Base-by-base conservation (phyloP, 345 rosid species). In the Boechera divaricarpa region DNA sequence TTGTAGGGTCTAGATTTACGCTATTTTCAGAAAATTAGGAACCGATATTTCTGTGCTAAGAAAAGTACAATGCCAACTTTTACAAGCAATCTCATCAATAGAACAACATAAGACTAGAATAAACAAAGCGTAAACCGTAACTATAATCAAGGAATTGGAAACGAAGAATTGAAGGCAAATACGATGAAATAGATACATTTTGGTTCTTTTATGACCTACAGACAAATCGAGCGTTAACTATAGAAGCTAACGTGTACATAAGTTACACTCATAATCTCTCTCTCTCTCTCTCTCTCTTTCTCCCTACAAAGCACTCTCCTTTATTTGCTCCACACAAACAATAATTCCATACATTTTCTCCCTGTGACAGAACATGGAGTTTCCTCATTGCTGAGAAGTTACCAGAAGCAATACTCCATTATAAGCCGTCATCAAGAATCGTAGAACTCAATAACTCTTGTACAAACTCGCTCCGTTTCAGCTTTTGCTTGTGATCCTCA, bases 401-500 rank as follows among this genome's bases (percentile, higher is more conserved):
- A 56, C 52, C 53, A 7, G 10, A 56, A 48, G 6, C n/a, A 7
- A 36, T 39, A 62, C 70, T 54, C 76, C 80, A 82, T 88, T 77
- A 90, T 70, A 77, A 88, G 59, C 76, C 68, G 9, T 87, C 86
- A 29, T 85, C 90, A 52, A 86, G 77, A 81, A 89, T 62, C 15
- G 89, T 83, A 74, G 98, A 90, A 72, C 84, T 70, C 74, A 94
- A 70, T 49, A 91, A 81, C 77, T 87, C 91, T 75, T 81, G 81
- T 24, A 85, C 88, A 68, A 92, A 94, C 80, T 87, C 86, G 11
- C 88, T 85, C 61, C 87, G 85, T 72, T 83, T 90, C 26, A 83
- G 75, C 86, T 87, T 94, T 85, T 90, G 93, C 72, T 85, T 86
- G 66, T 87, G 88, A 80, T 94, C 97, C 86, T 94, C 85, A 35